Conservation (phyloP, 2,329 filamentous ascomycete genomes). For the Ophiocordyceps robertsii region DNA sequence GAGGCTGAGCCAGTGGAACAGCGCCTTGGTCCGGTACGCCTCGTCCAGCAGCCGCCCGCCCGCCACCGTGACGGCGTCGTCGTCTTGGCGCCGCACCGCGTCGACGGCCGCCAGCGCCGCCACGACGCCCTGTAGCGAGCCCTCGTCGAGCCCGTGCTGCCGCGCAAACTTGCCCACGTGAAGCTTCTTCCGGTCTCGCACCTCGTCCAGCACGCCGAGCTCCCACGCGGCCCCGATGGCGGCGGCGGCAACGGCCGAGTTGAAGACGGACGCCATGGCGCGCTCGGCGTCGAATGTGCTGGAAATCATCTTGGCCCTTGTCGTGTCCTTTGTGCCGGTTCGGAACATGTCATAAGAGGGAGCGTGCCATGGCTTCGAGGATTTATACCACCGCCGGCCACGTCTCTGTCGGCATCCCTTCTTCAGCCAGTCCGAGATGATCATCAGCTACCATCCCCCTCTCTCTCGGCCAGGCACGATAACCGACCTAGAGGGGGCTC, state of each 20-base stretch:
- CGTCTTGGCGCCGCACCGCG: neutral
- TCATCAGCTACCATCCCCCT: too few species aligned
- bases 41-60: neutral
- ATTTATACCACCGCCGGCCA: too few species aligned
- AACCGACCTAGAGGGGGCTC: too few species aligned
- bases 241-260: constrained; percentile 4
- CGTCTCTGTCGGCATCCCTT: too few species aligned
- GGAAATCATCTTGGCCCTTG: too few species aligned
- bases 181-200: neutral
- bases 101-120: neutral
- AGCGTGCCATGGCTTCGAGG: too few species aligned
- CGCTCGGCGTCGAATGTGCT: neutral
- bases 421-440: too few species aligned
- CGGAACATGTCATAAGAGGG: too few species aligned
- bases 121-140: neutral
- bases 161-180: neutral
- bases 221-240: constrained; percentile 4
- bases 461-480: too few species aligned
- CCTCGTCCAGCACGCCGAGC: constrained; percentile 4
- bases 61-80: neutral
- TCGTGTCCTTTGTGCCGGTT: too few species aligned
- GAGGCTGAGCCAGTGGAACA: constrained; percentile 6
- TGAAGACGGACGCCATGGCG: constrained; percentile 1
- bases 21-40: constrained; percentile 2
- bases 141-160: neutral